phyloP scores from a whole-genome alignment of 306 rosid species.

The Quercus gilva region DNA sequence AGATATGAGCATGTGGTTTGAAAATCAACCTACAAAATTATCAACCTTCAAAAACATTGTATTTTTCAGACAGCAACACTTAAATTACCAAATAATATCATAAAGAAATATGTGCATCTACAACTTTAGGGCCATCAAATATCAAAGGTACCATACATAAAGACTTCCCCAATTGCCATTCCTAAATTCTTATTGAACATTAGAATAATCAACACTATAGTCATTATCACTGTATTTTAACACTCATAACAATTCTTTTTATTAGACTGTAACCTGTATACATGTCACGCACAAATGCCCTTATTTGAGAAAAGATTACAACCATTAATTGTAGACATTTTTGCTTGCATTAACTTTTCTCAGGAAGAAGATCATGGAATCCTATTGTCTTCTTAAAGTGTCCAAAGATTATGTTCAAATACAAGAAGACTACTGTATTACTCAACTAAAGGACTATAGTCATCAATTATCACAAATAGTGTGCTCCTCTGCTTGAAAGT shows the following conservation, averaged over 20 bases:
- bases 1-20: no score
- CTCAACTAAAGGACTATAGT: not conserved
- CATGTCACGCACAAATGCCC: not conserved
- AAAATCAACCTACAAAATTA: no score
- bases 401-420: not conserved
- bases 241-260: not conserved
- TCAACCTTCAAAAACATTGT: not conserved
- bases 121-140: not conserved
- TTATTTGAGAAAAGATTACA: not conserved
- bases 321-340: not conserved
- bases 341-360: not conserved
- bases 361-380: not conserved
- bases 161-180: not conserved
- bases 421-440: not conserved
- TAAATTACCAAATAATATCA: not conserved
- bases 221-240: not conserved
- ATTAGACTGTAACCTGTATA: not conserved
- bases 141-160: not conserved
- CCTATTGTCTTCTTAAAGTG: not conserved
- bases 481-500: not conserved
- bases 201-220: not conserved
- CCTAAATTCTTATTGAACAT: not conserved
- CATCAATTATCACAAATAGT: not conserved
- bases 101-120: not conserved
- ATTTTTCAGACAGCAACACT: slow-evolving; percentile 2